Conservation (phyloP, 2,329 filamentous ascomycete genomes). For the Atkinsonella texensis region DNA sequence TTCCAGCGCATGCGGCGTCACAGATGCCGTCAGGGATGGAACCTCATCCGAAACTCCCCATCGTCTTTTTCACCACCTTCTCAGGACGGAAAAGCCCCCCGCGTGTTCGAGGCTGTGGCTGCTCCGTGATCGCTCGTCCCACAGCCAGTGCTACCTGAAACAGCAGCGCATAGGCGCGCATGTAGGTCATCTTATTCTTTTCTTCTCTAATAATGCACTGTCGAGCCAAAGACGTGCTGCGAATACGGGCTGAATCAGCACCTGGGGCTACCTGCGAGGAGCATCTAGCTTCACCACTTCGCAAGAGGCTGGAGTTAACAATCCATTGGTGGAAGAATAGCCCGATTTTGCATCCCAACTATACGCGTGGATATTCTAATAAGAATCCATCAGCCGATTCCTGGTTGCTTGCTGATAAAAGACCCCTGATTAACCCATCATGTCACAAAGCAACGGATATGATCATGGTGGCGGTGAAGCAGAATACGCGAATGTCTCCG, state of each 20-base stretch:
- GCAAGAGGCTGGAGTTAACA: no score
- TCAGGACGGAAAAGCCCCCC: background rate
- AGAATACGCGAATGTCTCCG: no score
- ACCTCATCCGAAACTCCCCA: background rate
- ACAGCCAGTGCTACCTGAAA: background rate
- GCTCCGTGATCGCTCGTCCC: background rate
- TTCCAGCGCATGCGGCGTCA: background rate
- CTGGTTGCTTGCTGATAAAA: background rate
- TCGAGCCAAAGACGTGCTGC: no score
- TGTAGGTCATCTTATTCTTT: background rate
- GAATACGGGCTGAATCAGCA: background rate
- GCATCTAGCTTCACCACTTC: no score
- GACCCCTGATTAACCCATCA: background rate
- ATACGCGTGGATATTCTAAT: no score
- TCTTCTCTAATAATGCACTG: background rate
- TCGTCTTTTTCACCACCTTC: background rate
- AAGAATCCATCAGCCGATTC: background rate
- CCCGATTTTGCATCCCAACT: no score
- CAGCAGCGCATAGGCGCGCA: background rate
- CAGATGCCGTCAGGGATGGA: background rate
- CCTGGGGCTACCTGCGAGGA: no score
- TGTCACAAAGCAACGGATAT: background rate
- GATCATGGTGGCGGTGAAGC: background rate
- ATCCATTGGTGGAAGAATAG: no score
- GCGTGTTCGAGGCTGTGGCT: background rate